Evolutionary conservation across 225 moss, liverwort and hornwort genomes (phyloP).

Genomic region (Straminergon stramineum): DNA sequence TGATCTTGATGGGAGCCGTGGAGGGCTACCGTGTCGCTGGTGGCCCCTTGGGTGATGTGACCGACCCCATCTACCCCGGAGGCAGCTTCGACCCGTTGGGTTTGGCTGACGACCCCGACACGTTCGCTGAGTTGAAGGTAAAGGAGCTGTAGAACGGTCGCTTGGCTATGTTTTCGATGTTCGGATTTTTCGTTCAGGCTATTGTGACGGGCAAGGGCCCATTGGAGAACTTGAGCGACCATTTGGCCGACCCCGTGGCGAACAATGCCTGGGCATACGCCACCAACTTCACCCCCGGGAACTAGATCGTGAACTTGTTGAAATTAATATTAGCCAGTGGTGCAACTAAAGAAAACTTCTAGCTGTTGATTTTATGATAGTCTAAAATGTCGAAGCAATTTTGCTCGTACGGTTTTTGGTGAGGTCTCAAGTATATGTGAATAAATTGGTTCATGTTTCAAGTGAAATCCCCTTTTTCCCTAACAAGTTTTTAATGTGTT

Average conservation of each 20-base stretch:
- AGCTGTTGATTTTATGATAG: background rate
- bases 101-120: background rate
- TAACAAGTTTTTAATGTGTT: too few relatives aligned
- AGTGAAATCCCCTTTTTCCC: background rate
- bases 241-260: conserved; percentile 33
- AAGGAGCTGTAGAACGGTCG: background rate
- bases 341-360: background rate
- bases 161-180: background rate
- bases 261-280: conserved; percentile 28
- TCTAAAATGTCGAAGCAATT: background rate
- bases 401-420: background rate
- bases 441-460: background rate
- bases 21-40: background rate
- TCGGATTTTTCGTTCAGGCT: conserved; percentile 58
- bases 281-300: conserved; percentile 41
- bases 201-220: conserved; percentile 50
- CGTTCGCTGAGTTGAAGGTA: conserved; percentile 4
- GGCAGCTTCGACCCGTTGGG: background rate
- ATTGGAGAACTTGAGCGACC: conserved; percentile 34
- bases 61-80: conserved; percentile 1
- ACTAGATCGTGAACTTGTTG: background rate
- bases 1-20: conserved; percentile 12
- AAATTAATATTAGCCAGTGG: background rate
- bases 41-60: background rate
- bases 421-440: background rate